phyloP scores from a whole-genome alignment of 129 eudicot species.

The Deinandra increscens region DNA sequence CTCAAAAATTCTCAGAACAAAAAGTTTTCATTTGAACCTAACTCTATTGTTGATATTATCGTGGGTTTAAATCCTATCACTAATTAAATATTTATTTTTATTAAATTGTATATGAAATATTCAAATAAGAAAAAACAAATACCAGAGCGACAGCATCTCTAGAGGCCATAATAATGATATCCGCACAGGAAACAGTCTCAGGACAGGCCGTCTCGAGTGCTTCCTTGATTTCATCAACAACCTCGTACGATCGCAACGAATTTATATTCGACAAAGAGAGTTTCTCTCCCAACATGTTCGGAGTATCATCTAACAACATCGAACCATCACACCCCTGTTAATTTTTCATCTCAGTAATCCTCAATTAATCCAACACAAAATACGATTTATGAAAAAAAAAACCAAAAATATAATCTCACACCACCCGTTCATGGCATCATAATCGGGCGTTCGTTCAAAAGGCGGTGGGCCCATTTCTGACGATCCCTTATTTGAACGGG shows the following conservation, averaged over 20 bases:
- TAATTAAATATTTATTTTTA: not conserved
- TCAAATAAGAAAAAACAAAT: not conserved
- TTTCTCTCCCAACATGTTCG: conserved; percentile 83
- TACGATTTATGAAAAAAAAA: no score
- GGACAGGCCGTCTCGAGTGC: conserved; percentile 83
- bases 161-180: conserved; percentile 79
- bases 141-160: conserved; percentile 96
- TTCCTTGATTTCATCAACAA: conserved; percentile 76
- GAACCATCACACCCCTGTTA: conserved; percentile 94
- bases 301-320: conserved; percentile 86
- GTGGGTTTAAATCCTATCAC: no score
- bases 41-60: no score
- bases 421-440: no score
- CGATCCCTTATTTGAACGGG: no score
- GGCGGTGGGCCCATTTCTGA: no score
- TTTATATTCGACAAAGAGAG: conserved; percentile 67
- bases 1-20: no score
- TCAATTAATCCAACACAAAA: not conserved
- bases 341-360: not conserved
- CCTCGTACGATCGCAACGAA: conserved; percentile 84
- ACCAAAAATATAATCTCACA: no score
- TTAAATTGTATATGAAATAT: not conserved
- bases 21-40: no score
- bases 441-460: no score
- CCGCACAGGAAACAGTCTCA: conserved; percentile 83